Evolutionary conservation across 768 basidiomycete genomes (phyloP).

Genomic region (Russula lepida): DNA sequence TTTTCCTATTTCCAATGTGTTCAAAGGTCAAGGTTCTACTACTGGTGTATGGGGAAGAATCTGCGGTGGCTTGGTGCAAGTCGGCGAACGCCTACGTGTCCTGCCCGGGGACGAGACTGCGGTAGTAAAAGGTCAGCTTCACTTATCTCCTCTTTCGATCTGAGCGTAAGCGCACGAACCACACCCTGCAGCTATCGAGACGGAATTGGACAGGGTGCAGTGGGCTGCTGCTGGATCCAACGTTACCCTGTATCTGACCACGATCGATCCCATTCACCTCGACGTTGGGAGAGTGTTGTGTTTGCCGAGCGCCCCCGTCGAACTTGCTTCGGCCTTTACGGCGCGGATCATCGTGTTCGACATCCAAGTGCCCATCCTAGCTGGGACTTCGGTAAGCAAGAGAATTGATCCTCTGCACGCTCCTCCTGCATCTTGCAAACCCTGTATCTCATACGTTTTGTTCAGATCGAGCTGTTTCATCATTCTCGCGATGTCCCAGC

Average conservation of each 20-base stretch:
- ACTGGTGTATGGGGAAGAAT: slow-evolving; percentile 76
- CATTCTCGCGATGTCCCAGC: slow-evolving; percentile 92
- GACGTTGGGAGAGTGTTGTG: slow-evolving; percentile 87
- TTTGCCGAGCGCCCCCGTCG: slow-evolving; percentile 59
- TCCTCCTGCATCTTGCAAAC: neutral
- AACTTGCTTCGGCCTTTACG: slow-evolving; percentile 66
- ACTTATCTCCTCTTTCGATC: neutral
- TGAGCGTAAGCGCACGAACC: neutral
- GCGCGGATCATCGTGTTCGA: slow-evolving; percentile 94
- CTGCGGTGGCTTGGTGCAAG: slow-evolving; percentile 82
- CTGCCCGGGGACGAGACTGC: slow-evolving; percentile 90
- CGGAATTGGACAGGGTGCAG: slow-evolving; percentile 64
- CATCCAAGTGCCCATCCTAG: slow-evolving; percentile 78
- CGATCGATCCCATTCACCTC: slow-evolving; percentile 80
- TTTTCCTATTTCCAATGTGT: slow-evolving; percentile 90
- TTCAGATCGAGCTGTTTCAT: slow-evolving; percentile 81
- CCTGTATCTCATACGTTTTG: neutral
- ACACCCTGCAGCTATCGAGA: slow-evolving; percentile 62
- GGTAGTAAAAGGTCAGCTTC: slow-evolving; percentile 48
- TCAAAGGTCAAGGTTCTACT: slow-evolving; percentile 77
- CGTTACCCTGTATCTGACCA: slow-evolving; percentile 73
- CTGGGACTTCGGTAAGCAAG: slow-evolving; percentile 65
- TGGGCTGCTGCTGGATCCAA: slow-evolving; percentile 93
- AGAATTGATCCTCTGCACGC: neutral
- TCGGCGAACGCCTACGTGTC: slow-evolving; percentile 80